Evolutionary conservation across 306 rosid species (phyloP), one percentile per base, ranked within the genome.

Genomic region (Nissolia schottii): DNA sequence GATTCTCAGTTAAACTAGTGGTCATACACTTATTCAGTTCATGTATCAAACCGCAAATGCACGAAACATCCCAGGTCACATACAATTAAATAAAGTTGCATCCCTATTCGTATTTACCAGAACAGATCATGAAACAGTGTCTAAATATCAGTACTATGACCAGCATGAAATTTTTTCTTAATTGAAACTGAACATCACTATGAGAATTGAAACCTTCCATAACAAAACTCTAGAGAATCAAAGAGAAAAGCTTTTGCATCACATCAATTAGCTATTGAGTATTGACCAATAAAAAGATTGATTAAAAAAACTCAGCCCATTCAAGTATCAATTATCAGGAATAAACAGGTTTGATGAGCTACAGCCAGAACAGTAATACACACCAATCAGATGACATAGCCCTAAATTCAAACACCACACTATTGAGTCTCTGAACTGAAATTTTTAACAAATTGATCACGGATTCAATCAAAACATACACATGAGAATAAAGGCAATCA

Each of bases 31-130:
- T 16, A 32, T 28, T 64, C 19, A 11, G 25, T 71, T 7, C 23
- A 46, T 56, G 19, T 34, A 58, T 55, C 61, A 64, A 25, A 76
- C 69, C 62, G 31, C 72, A 77, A 35, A 19, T 38, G 46, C 62
- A 50, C 67, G 71, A 46, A 18, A 46, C 61, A 70, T 56, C 22
- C 67, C 18, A 46, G 46, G 58, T 50, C 51, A 63, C 8, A 24
- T 48, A 61, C 25, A 45, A 70, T 2, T 2, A 34, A 65, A 48
- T 5, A 15, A 6, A n/a, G 5, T 13, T 27, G 5, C 45, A 31
- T 23, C 34, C 73, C 9, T 50, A 13, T 69, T 35, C 7, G 10
- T 32, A 9, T 34, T 29, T n/a, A 15, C 20, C 5, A 56, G 13
- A 43, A 43, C 14, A 40, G 6, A 55, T 2, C 24, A 51, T 13